These are phyloP conservation scores for Phoma sp. DNA, from an alignment of 2,329 filamentous ascomycete species.

Conservation along the genomic window DNA sequence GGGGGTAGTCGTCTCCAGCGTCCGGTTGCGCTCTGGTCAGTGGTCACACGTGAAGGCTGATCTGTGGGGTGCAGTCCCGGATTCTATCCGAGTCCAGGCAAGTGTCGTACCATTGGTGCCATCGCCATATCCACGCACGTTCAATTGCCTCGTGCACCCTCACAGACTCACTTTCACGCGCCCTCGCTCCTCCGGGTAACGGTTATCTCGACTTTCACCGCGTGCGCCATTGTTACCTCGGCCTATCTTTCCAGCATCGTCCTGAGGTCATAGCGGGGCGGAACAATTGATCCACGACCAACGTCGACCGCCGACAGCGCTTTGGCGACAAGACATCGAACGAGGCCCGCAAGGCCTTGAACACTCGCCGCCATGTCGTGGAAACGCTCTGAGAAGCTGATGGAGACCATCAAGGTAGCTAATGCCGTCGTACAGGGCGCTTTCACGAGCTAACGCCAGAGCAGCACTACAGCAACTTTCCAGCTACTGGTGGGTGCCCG, in stretches of 20 bases:
- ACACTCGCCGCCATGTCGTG: conserved; percentile 75
- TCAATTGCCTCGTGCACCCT: conserved; percentile 14
- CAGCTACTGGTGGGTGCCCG: conserved; percentile 90
- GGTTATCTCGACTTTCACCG: neutral
- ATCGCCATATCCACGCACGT: conserved; percentile 10
- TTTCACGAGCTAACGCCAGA: conserved; percentile 29
- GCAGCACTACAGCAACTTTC: conserved; percentile 90
- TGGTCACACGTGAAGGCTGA: conserved; percentile 10
- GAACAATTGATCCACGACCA: conserved; percentile 4
- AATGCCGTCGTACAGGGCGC: conserved; percentile 6
- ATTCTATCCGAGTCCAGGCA: conserved; percentile 1
- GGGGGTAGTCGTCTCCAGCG: neutral
- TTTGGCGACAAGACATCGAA: conserved; percentile 41
- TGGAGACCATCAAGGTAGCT: conserved; percentile 83
- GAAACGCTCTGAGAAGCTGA: conserved; percentile 87
- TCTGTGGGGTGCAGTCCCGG: conserved; percentile 13
- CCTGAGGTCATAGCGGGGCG: conserved; percentile 16
- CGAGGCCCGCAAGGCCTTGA: conserved; percentile 45
- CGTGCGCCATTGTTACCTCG: conserved; percentile 10
- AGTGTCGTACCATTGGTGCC: neutral
- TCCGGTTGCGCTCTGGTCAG: neutral
- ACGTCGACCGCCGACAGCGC: conserved; percentile 21
- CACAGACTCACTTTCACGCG: neutral
- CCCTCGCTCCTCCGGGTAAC: neutral
- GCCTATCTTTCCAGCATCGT: neutral